A percentile compares a stretch with the other conserved stretches of the same genome.
phyloP scores from a whole-genome alignment of 164 flowering plant species.

The Magnolia sinica region DNA sequence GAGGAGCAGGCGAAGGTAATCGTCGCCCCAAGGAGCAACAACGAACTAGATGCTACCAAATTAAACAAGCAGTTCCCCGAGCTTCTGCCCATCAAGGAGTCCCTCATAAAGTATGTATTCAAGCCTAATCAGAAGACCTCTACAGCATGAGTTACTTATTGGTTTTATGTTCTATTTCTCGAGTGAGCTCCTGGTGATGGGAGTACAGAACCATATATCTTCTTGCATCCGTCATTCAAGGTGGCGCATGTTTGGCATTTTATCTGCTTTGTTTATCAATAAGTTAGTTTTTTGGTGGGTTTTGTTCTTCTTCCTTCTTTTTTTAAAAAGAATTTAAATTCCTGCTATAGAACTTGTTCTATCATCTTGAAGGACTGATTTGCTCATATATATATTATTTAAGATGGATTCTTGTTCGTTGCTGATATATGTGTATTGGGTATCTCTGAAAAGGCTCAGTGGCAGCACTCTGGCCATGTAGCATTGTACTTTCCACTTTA shows the following conservation, averaged over 20 bases:
- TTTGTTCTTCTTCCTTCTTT: not conserved
- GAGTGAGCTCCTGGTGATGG: not conserved
- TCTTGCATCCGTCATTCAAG: not conserved
- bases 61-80: slow-evolving; percentile 36
- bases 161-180: slow-evolving; percentile 1
- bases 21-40: slow-evolving; percentile 42
- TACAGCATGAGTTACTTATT: slow-evolving; percentile 16
- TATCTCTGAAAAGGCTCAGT: too few species aligned
- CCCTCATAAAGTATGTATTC: slow-evolving; percentile 35
- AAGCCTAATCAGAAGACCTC: slow-evolving; percentile 39
- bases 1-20: slow-evolving; percentile 48
- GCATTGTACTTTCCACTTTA: too few species aligned
- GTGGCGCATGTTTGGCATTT: not conserved
- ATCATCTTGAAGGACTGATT: too few species aligned
- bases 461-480: too few species aligned
- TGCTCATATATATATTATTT: too few species aligned
- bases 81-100: slow-evolving; percentile 36
- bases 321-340: too few species aligned
- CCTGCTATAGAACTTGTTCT: too few species aligned
- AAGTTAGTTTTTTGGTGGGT: not conserved
- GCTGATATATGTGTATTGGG: too few species aligned
- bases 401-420: too few species aligned
- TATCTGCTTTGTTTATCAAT: not conserved
- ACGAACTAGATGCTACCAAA: slow-evolving; percentile 36
- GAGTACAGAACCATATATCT: not conserved